Percentiles rank a stretch among this genome's conserved stretches.
These are phyloP conservation scores for Pyronema domesticum DNA, from an alignment of 495 filamentous ascomycete genomes.

Conservation along the genomic window DNA sequence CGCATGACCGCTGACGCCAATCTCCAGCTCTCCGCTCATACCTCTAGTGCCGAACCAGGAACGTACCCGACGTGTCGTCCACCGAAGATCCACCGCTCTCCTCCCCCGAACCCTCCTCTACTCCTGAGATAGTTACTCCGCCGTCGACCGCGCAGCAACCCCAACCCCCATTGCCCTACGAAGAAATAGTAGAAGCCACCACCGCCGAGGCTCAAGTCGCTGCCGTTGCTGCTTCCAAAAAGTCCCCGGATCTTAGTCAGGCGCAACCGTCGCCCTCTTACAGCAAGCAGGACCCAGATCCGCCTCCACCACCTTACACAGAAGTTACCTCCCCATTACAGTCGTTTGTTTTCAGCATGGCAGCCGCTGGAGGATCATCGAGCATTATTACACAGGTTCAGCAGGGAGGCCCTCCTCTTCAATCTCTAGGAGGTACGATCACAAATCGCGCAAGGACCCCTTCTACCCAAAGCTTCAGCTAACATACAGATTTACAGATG, in stretches of 20 bases:
- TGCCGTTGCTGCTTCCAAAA: background rate
- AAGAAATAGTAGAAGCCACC: background rate
- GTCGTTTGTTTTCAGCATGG: slow-evolving; percentile 94
- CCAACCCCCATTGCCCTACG: slow-evolving; percentile 1
- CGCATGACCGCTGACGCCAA: background rate
- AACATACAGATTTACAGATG: background rate
- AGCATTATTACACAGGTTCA: slow-evolving; percentile 99
- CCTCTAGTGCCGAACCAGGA: background rate
- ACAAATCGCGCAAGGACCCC: background rate
- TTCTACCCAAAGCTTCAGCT: background rate
- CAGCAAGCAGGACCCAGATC: slow-evolving; percentile 21
- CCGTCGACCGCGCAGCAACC: background rate
- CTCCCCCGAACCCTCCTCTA: background rate
- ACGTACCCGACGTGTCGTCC: slow-evolving; percentile 10
- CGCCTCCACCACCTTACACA: slow-evolving; percentile 81
- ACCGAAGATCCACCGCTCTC: slow-evolving; percentile 10
- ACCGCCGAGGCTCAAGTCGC: background rate
- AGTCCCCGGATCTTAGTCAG: background rate
- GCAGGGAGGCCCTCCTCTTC: slow-evolving; percentile 75
- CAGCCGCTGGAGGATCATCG: slow-evolving; percentile 83
- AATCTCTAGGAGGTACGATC: slow-evolving; percentile 63
- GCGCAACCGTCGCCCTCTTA: slow-evolving; percentile 19
- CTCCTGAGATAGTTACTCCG: background rate
- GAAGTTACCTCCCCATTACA: slow-evolving; percentile 84
- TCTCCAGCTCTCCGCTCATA: background rate